Conservation (phyloP, 768 basidiomycete species). For the Serendipita sp. region DNA sequence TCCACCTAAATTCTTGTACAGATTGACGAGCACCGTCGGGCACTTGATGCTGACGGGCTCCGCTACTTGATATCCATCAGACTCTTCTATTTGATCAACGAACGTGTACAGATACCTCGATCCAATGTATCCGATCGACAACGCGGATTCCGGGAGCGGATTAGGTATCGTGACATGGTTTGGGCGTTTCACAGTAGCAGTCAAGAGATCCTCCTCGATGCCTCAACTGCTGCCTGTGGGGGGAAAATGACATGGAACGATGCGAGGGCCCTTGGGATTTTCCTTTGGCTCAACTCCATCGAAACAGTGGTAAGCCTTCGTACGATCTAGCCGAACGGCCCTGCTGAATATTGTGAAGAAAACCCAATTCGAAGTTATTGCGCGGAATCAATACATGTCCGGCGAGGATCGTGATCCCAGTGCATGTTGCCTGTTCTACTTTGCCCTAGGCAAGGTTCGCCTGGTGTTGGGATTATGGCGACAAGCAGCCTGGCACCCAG, state of each 20-base stretch:
- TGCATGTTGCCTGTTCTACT: constrained; percentile 80
- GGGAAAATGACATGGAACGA: constrained; percentile 85
- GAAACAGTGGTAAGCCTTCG: constrained; percentile 53
- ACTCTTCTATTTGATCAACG: constrained; percentile 74
- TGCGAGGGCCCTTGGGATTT: constrained; percentile 70
- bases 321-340: not conserved
- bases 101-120: constrained; percentile 34
- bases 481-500: constrained; percentile 86
- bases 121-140: constrained; percentile 19
- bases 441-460: constrained; percentile 82
- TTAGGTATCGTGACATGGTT: constrained; percentile 84
- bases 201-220: constrained; percentile 64
- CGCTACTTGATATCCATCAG: constrained; percentile 88
- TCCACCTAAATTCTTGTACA: constrained; percentile 19
- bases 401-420: constrained; percentile 80
- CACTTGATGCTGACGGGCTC: constrained; percentile 80
- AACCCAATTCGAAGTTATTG: constrained; percentile 70
- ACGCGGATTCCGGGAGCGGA: constrained; percentile 38
- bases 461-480: constrained; percentile 92
- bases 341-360: constrained; percentile 29
- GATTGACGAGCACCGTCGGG: constrained; percentile 82
- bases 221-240: constrained; percentile 53
- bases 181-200: constrained; percentile 97
- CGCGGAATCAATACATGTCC: constrained; percentile 82
- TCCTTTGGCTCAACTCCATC: constrained; percentile 69